Evolutionary conservation across 1,284 basidiomycete genomes (phyloP).

Genomic region (Pseudozyma flocculosa): DNA sequence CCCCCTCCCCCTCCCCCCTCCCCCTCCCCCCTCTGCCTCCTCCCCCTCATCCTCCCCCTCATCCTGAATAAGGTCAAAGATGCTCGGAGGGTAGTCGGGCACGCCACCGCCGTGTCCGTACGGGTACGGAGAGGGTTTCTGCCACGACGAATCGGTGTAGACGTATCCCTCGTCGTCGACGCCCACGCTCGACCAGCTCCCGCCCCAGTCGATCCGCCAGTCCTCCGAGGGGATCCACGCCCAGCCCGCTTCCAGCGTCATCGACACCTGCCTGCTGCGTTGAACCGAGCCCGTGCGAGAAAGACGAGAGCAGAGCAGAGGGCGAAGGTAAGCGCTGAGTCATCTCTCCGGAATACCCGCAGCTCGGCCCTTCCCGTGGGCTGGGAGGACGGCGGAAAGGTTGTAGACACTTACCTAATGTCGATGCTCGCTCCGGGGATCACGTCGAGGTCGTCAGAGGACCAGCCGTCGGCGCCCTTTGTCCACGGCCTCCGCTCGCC

Average conservation of each 20-base stretch:
- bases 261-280: constrained; percentile 45
- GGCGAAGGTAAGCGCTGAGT: too few species aligned
- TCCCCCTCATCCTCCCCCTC: constrained; percentile 2
- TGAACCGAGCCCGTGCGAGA: too few species aligned
- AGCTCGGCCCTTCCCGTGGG: too few species aligned
- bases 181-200: constrained; percentile 51
- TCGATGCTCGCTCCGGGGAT: constrained; percentile 32
- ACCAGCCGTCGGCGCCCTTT: constrained; percentile 49
- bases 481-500: constrained; percentile 52
- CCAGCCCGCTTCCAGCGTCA: constrained; percentile 51
- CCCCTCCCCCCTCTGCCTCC: constrained; percentile 3
- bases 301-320: too few species aligned
- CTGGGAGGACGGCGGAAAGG: too few species aligned
- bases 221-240: constrained; percentile 53
- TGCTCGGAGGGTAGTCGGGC: background rate
- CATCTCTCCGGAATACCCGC: too few species aligned
- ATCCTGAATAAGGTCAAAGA: constrained; percentile 14
- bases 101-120: constrained; percentile 30
- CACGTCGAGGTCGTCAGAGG: constrained; percentile 35
- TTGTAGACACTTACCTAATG: constrained; percentile 36
- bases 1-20: too few species aligned
- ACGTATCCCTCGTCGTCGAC: constrained; percentile 54
- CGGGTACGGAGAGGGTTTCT: constrained; percentile 48
- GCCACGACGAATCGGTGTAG: constrained; percentile 55
- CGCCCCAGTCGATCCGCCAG: constrained; percentile 57